phyloP scores from a whole-genome alignment of 192 early-diverging fungal genomes.

The Paraglomus brasilianum region DNA sequence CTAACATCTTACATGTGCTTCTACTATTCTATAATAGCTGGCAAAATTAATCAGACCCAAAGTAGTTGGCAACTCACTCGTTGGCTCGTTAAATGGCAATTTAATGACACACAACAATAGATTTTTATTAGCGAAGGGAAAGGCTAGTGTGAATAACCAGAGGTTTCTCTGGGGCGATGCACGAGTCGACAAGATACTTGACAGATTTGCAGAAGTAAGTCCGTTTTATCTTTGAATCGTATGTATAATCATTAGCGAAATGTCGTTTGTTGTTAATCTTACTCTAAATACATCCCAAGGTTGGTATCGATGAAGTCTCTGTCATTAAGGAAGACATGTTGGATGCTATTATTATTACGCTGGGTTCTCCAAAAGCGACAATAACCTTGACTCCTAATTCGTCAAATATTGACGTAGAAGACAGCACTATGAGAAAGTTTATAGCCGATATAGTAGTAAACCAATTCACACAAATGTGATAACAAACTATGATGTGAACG shows the following conservation, averaged over 20 bases:
- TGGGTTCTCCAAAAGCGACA: slow-evolving; percentile 11
- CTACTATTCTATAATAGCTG: slow-evolving; percentile 11
- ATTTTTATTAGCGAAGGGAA: background rate
- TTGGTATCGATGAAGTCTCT: slow-evolving; percentile 8
- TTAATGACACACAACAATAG: background rate
- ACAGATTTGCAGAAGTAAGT: background rate
- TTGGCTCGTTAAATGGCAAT: slow-evolving; percentile 6
- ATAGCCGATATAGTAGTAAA: no score
- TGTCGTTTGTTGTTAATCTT: background rate
- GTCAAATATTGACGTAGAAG: slow-evolving; percentile 3
- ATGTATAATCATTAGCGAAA: background rate
- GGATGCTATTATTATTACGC: background rate
- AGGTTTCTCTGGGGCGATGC: slow-evolving; percentile 1
- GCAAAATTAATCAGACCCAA: slow-evolving; percentile 12
- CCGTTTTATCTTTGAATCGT: background rate
- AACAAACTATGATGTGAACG: no score
- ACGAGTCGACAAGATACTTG: background rate
- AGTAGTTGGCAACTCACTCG: background rate
- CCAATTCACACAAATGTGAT: no score
- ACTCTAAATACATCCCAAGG: background rate
- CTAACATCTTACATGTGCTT: background rate
- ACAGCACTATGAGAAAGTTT: slow-evolving; percentile 7
- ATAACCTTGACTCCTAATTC: slow-evolving; percentile 2
- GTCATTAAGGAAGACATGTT: background rate
- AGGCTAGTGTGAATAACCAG: background rate